Evolutionary conservation across 176 grass and related monocot species (phyloP), one percentile per base, ranked within the genome.

Genomic region (Cenchrus fungigraminus): DNA sequence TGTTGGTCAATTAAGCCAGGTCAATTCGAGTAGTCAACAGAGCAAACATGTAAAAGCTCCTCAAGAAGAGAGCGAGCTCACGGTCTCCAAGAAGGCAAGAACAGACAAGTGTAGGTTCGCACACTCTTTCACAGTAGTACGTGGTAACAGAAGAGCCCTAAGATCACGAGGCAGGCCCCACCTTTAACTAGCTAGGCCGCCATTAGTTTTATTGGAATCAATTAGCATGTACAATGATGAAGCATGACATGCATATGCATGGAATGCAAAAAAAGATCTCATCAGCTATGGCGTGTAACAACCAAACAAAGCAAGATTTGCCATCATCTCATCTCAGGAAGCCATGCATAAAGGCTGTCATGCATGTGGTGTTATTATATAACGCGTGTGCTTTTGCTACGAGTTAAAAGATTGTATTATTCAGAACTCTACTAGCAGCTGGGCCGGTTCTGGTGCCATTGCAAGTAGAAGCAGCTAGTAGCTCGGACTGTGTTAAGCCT

Each of bases 21-120:
- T 87, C 80, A 87, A 87, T 80, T 84, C 43, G 44, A 84, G 80
- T 80, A 65, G 75, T 75, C 89, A 87, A 83, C 80, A 83, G 69
- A 76, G 37, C 67, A 83, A 83, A 53, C 84, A 83, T 90, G 79
- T 60, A 59, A 90, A 74, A 52, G 75, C 68, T 79, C 66, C 60
- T 84, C 75, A 47, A 79, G 89, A 75, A 87, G 85, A 79, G 54
- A 59, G 19, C 56, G 25, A 59, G 17, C 65, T 75, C 89, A 68
- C 84, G 55, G 62, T 87, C 74, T 91, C 85, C 80, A 44, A 91
- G 88, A 86, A 83, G 74, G 49, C 79, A 82, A 84, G 68, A 80
- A 87, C 75, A 74, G 80, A 84, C 61, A 87, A 91, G 85, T 83
- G 45, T 68, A 79, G 84, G 51, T 53, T 78, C 57, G 79, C 59